A percentile compares a stretch with the other conserved stretches of the same genome.
These are phyloP conservation scores for Linum tenue DNA, from an alignment of 345 rosid genomes.

Conservation along the genomic window DNA sequence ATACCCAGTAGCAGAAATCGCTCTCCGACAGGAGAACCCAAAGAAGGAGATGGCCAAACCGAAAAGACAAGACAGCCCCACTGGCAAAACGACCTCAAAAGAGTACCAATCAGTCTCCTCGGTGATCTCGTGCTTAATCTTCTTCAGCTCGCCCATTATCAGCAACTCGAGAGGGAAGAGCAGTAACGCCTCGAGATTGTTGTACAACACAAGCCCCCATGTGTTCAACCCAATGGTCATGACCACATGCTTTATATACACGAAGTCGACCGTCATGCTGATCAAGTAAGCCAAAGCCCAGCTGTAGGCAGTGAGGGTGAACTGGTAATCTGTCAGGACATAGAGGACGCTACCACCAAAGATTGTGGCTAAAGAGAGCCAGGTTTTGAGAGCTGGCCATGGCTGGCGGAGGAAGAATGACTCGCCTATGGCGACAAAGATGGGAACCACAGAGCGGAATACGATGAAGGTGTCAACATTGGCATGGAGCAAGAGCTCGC, in stretches of 20 bases:
- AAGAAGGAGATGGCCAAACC: constrained; percentile 94
- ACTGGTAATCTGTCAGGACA: constrained; percentile 80
- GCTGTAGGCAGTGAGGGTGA: constrained; percentile 67
- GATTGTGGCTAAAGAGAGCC: constrained; percentile 71
- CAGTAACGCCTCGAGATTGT: constrained; percentile 87
- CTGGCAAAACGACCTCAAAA: constrained; percentile 66
- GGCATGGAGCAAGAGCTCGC: constrained; percentile 94
- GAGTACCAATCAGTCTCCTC: constrained; percentile 72
- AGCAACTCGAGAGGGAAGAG: constrained; percentile 86
- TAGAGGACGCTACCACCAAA: constrained; percentile 85
- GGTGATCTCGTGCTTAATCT: constrained; percentile 66
- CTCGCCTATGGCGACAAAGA: constrained; percentile 88
- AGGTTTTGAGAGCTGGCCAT: constrained; percentile 78
- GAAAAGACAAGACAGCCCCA: constrained; percentile 73
- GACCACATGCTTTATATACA: constrained; percentile 94
- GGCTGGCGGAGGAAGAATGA: constrained; percentile 75
- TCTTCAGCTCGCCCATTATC: constrained; percentile 91
- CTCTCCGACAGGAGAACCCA: constrained; percentile 89
- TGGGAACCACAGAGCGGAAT: constrained; percentile 84
- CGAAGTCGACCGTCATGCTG: constrained; percentile 95
- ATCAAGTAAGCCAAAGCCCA: constrained; percentile 90
- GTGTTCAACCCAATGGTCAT: constrained; percentile 91
- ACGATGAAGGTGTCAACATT: constrained; percentile 96
- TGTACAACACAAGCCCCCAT: constrained; percentile 94
- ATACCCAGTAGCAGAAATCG: constrained; percentile 92